phyloP scores from a whole-genome alignment of 2,329 filamentous ascomycete genomes.

The Myriangium duriaei region DNA sequence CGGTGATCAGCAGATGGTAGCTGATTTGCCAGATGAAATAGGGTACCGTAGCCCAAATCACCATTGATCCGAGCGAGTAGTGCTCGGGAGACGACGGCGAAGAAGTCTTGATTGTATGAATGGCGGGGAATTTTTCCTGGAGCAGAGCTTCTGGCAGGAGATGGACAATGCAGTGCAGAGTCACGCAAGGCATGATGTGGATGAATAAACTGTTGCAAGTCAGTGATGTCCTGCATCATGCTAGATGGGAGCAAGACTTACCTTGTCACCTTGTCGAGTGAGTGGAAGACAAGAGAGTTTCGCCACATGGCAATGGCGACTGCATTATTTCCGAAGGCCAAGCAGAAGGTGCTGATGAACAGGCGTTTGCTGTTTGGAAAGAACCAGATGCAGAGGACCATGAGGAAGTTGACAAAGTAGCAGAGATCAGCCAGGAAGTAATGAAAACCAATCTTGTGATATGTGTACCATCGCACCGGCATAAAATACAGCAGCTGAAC shows the following conservation, averaged over 20 bases:
- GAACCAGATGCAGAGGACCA: constrained; percentile 72
- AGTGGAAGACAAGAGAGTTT: constrained; percentile 96
- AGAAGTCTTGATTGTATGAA: constrained; percentile 65
- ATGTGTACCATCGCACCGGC: constrained; percentile 87
- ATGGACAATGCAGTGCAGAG: constrained; percentile 85
- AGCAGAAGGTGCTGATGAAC: constrained; percentile 82
- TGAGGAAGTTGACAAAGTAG: constrained; percentile 91
- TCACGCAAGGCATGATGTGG: constrained; percentile 95
- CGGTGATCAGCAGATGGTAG: constrained; percentile 92
- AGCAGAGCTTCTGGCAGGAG: constrained; percentile 56
- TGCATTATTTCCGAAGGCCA: constrained; percentile 93
- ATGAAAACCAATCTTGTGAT: constrained; percentile 83
- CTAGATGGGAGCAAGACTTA: constrained; percentile 19
- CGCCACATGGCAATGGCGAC: constrained; percentile 98
- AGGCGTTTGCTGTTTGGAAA: constrained; percentile 84
- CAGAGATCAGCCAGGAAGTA: constrained; percentile 96
- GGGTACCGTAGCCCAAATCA: constrained; percentile 84
- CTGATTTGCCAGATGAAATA: constrained; percentile 85
- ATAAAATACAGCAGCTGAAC: constrained; percentile 64
- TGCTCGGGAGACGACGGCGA: constrained; percentile 60
- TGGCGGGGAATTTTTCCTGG: constrained; percentile 63
- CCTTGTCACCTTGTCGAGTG: constrained; percentile 92
- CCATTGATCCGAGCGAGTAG: constrained; percentile 73
- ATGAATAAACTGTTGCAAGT: constrained; percentile 63
- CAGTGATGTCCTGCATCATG: constrained; percentile 5